These are phyloP conservation scores for Hyphopichia pseudoburtonii DNA, from an alignment of 1,139 yeast species.

Conservation along the genomic window DNA sequence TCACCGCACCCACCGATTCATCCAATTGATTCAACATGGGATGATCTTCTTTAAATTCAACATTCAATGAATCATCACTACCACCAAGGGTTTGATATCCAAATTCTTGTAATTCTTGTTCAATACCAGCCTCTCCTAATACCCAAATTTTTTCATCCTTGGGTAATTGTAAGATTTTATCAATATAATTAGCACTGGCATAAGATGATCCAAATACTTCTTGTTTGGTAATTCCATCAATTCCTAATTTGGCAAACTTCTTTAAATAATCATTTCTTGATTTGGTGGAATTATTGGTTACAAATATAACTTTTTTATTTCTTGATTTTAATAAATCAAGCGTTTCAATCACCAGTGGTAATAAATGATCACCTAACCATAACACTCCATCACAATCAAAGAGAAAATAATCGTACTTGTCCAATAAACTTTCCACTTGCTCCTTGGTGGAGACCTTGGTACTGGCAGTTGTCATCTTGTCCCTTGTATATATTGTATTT, in stretches of 20 bases:
- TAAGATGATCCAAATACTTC: conserved; percentile 91
- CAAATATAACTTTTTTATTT: conserved; percentile 73
- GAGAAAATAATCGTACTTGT: conserved; percentile 39
- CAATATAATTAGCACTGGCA: conserved; percentile 85
- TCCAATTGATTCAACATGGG: conserved; percentile 51
- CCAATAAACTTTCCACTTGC: conserved; percentile 22
- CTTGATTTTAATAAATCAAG: conserved; percentile 29
- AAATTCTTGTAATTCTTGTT: conserved; percentile 39
- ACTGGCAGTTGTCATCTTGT: background rate
- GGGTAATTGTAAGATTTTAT: conserved; percentile 67
- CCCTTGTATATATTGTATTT: no score
- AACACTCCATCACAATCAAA: conserved; percentile 53
- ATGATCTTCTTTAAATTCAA: conserved; percentile 33
- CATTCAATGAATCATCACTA: conserved; percentile 36
- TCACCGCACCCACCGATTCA: conserved; percentile 77
- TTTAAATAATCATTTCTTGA: conserved; percentile 73
- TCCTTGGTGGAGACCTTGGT: conserved; percentile 19
- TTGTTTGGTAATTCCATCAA: conserved; percentile 56
- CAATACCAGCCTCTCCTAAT: conserved; percentile 48
- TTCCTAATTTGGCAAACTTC: conserved; percentile 77
- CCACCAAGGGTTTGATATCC: conserved; percentile 48
- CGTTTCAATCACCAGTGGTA: conserved; percentile 43
- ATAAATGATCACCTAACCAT: conserved; percentile 49
- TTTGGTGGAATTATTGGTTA: conserved; percentile 93
- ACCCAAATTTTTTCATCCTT: conserved; percentile 57